Conservation (phyloP, 495 filamentous ascomycete species). For the Penicillium paradoxum region DNA sequence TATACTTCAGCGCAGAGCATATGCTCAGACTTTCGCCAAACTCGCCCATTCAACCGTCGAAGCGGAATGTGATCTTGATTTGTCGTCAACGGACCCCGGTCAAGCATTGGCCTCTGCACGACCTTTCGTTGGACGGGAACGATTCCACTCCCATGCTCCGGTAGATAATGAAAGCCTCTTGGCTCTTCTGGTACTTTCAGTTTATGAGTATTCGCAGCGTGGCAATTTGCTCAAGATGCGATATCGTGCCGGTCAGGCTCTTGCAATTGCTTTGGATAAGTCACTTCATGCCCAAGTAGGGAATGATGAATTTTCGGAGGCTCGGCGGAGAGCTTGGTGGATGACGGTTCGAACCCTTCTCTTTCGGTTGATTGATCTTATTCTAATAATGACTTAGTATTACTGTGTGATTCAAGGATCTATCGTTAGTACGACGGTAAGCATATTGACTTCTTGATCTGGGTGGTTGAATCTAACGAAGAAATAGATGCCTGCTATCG, state of each 20-base stretch:
- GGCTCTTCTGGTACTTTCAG: slow-evolving; percentile 51
- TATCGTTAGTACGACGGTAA: slow-evolving; percentile 56
- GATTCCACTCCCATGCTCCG: slow-evolving; percentile 48
- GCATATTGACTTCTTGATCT: slow-evolving; percentile 5
- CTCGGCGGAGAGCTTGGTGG: slow-evolving; percentile 56
- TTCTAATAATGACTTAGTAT: slow-evolving; percentile 36
- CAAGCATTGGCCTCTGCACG: slow-evolving; percentile 47
- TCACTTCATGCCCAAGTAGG: slow-evolving; percentile 44
- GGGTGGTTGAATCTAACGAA: slow-evolving; percentile 5
- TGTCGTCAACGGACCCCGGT: slow-evolving; percentile 49
- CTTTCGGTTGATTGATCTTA: background rate
- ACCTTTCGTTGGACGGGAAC: slow-evolving; percentile 38
- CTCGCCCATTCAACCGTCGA: slow-evolving; percentile 51
- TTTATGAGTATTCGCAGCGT: slow-evolving; percentile 57
- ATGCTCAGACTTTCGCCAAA: slow-evolving; percentile 52
- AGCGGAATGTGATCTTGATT: slow-evolving; percentile 50
- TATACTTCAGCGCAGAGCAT: slow-evolving; percentile 45
- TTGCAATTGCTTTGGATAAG: slow-evolving; percentile 50
- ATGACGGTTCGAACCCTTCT: slow-evolving; percentile 45
- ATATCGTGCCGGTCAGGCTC: slow-evolving; percentile 52
- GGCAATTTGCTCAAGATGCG: slow-evolving; percentile 60
- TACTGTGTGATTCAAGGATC: slow-evolving; percentile 56
- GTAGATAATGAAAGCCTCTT: slow-evolving; percentile 52
- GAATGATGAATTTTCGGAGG: slow-evolving; percentile 49
- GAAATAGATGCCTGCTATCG: slow-evolving; percentile 45